These are phyloP conservation scores for Trichoderma asperellum DNA, from an alignment of 2,329 filamentous ascomycete species.

Conservation along the genomic window DNA sequence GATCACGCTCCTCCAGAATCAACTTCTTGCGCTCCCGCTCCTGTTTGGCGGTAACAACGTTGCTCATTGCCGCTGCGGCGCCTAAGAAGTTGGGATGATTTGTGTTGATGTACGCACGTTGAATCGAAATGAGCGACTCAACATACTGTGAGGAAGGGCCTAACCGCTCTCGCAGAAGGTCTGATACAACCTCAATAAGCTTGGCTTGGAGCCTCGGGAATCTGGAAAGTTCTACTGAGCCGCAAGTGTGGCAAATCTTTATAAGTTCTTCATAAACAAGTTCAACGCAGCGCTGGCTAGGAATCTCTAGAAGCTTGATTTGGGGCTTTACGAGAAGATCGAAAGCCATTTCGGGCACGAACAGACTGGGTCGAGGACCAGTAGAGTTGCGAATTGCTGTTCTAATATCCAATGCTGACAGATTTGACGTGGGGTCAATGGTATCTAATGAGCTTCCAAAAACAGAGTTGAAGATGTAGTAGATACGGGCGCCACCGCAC, in stretches of 20 bases:
- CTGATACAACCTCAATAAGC: slow-evolving; percentile 96
- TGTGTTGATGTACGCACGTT: slow-evolving; percentile 98
- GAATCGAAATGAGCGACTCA: slow-evolving; percentile 94
- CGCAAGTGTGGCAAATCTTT: slow-evolving; percentile 99
- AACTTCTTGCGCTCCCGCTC: slow-evolving; percentile 85
- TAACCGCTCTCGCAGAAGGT: slow-evolving; percentile 87
- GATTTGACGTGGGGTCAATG: slow-evolving; percentile 93
- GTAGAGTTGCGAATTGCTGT: slow-evolving; percentile 98
- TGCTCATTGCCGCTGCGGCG: slow-evolving; percentile 95
- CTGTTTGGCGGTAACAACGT: slow-evolving; percentile 92
- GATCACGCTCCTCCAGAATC: slow-evolving; percentile 81
- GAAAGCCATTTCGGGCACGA: slow-evolving; percentile 96
- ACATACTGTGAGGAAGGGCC: slow-evolving; percentile 90
- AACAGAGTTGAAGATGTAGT: slow-evolving; percentile 99
- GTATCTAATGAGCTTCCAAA: slow-evolving; percentile 96
- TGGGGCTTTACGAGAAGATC: slow-evolving; percentile 97
- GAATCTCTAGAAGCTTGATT: slow-evolving; percentile 94
- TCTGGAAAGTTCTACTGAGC: slow-evolving; percentile 87
- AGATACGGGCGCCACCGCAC: slow-evolving; percentile 91
- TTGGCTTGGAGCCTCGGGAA: slow-evolving; percentile 94
- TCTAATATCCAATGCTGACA: slow-evolving; percentile 91
- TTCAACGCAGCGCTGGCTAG: slow-evolving; percentile 95
- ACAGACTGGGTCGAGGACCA: slow-evolving; percentile 90
- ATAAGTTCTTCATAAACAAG: slow-evolving; percentile 98
- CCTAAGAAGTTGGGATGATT: slow-evolving; percentile 99